Evolutionary conservation across 2,329 filamentous ascomycete genomes (phyloP).

Genomic region (Fusarium sambucinum): DNA sequence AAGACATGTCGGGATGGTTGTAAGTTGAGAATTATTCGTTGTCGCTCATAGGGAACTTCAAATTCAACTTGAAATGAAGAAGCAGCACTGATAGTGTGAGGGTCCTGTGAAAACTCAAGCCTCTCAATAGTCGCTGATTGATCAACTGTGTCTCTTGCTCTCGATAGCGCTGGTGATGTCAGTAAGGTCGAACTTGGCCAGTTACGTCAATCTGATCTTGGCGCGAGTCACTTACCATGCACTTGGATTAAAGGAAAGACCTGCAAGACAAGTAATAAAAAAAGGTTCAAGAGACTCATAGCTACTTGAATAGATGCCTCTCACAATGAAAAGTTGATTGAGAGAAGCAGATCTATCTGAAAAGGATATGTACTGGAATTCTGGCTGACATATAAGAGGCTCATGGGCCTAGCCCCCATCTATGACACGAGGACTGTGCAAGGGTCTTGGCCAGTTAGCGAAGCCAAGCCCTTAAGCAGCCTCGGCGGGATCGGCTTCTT

Average conservation of each 20-base stretch:
- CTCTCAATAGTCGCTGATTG: constrained; percentile 19
- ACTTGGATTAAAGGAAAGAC: background rate
- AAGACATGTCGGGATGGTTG: constrained; percentile 30
- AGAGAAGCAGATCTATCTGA: background rate
- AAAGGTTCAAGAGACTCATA: constrained; percentile 18
- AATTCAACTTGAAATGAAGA: constrained; percentile 38
- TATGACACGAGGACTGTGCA: constrained; percentile 21
- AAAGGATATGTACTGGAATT: background rate
- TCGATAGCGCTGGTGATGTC: constrained; percentile 19
- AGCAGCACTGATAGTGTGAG: background rate
- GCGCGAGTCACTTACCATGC: background rate
- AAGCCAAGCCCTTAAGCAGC: constrained; percentile 17
- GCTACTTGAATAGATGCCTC: background rate
- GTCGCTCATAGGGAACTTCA: constrained; percentile 1
- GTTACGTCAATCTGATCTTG: background rate
- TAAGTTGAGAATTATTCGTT: constrained; percentile 23
- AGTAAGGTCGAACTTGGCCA: background rate
- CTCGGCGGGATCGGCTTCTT: constrained; percentile 23
- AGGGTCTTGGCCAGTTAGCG: constrained; percentile 25
- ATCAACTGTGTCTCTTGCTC: constrained; percentile 5
- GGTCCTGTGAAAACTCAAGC: constrained; percentile 18
- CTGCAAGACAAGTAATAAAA: constrained; percentile 13
- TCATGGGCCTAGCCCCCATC: constrained; percentile 7
- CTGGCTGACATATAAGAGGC: constrained; percentile 7
- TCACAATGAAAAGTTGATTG: background rate